Conservation (phyloP, 2,329 filamentous ascomycete genomes). For the Coniochaeta hoffmannii region DNA sequence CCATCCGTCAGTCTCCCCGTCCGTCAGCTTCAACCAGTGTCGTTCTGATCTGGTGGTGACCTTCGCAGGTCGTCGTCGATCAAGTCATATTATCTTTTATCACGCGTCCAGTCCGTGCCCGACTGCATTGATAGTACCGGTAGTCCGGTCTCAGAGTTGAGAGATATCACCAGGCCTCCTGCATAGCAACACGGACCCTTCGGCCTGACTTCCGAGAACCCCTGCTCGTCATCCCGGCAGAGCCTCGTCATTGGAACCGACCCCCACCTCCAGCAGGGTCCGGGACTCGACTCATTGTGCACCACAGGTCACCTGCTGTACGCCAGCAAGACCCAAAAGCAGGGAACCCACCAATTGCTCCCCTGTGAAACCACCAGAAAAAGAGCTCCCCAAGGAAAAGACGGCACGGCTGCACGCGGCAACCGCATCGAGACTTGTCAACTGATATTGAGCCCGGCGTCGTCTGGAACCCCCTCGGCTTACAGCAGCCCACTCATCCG, state of each 20-base stretch:
- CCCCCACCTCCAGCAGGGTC: neutral
- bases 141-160: neutral
- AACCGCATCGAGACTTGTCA: neutral
- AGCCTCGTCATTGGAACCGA: neutral
- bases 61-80: neutral
- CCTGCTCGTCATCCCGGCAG: neutral
- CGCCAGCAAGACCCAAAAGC: neutral
- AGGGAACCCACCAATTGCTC: neutral
- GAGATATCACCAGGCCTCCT: neutral
- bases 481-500: neutral
- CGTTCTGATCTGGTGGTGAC: neutral
- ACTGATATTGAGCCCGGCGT: neutral
- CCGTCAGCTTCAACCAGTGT: neutral
- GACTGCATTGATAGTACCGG: neutral
- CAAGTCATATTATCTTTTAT: neutral
- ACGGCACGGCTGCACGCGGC: neutral
- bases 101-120: neutral
- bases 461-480: neutral
- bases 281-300: neutral
- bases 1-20: neutral
- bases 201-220: neutral
- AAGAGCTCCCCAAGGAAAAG: neutral
- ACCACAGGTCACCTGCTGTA: neutral
- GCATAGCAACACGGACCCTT: neutral
- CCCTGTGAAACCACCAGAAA: neutral